A percentile compares a stretch with the other conserved stretches of the same genome.
phyloP scores from a whole-genome alignment of 2,329 filamentous ascomycete species.

The Arthrobotrys sinensis region DNA sequence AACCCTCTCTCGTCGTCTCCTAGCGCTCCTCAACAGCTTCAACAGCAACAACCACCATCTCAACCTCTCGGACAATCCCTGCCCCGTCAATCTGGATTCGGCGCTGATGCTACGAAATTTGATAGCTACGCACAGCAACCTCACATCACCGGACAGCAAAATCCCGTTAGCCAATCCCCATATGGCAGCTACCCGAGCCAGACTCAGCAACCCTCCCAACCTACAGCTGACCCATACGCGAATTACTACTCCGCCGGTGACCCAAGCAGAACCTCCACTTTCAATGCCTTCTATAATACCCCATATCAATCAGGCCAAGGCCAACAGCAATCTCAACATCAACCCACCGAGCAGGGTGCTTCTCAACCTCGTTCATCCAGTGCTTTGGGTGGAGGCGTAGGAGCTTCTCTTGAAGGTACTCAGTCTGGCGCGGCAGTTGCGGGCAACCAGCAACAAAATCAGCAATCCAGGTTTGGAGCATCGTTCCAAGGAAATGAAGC shows the following conservation, averaged over 20 bases:
- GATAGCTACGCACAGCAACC: slow-evolving; percentile 73
- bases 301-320: slow-evolving; percentile 72
- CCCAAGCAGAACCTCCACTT: slow-evolving; percentile 34
- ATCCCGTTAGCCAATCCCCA: slow-evolving; percentile 66
- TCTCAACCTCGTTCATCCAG: slow-evolving; percentile 83
- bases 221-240: slow-evolving; percentile 42
- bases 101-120: slow-evolving; percentile 82
- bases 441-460: slow-evolving; percentile 83
- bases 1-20: slow-evolving; percentile 86
- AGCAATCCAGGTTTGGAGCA: slow-evolving; percentile 67
- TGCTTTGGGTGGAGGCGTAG: slow-evolving; percentile 77
- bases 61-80: slow-evolving; percentile 75
- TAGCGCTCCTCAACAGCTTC: slow-evolving; percentile 78
- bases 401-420: slow-evolving; percentile 75
- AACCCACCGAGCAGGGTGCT: slow-evolving; percentile 79
- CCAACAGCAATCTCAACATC: slow-evolving; percentile 65
- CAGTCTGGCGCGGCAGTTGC: slow-evolving; percentile 70
- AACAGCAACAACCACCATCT: slow-evolving; percentile 70
- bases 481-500: slow-evolving; percentile 56
- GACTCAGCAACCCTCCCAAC: slow-evolving; percentile 61
- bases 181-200: slow-evolving; percentile 62
- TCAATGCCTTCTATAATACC: slow-evolving; percentile 64
- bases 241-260: slow-evolving; percentile 48
- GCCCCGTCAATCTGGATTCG: slow-evolving; percentile 73
- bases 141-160: slow-evolving; percentile 55